phyloP scores from a whole-genome alignment of 2,329 filamentous ascomycete genomes.

The Dichotomopilus funicola region DNA sequence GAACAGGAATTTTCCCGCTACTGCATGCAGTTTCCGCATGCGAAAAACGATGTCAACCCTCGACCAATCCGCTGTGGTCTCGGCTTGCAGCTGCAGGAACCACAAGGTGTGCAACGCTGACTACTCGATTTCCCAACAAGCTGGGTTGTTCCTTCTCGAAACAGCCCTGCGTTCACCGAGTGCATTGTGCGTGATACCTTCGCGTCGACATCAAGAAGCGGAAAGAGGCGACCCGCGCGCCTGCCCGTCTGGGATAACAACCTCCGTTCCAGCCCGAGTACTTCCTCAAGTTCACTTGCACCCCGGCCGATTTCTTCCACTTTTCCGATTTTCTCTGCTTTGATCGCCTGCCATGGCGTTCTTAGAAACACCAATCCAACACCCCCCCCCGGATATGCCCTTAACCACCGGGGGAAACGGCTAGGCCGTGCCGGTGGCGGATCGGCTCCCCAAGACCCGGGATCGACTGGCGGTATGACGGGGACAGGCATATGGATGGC shows the following conservation, averaged over 20 bases:
- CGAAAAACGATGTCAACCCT: not conserved
- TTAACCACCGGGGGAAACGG: not conserved
- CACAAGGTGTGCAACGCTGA: conserved; percentile 3
- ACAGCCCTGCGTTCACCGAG: not conserved
- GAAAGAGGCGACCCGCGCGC: no score
- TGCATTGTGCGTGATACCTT: no score
- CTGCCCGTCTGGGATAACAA: no score
- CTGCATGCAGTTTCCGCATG: no score
- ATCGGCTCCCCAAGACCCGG: no score
- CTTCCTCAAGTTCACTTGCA: no score
- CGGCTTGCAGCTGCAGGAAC: not conserved
- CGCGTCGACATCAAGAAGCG: no score
- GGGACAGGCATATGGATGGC: no score
- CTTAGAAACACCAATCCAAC: not conserved
- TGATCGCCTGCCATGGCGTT: not conserved
- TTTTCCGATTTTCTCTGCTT: not conserved
- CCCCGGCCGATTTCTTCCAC: not conserved
- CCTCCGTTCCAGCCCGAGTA: no score
- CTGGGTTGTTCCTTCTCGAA: not conserved
- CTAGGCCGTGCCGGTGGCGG: not conserved
- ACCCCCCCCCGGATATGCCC: not conserved
- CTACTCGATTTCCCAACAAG: not conserved
- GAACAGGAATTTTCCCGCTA: no score
- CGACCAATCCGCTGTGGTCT: not conserved
- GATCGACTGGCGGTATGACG: no score